Conservation (phyloP, 1,139 yeast genomes). For the Saccharomyces pastorianus region DNA sequence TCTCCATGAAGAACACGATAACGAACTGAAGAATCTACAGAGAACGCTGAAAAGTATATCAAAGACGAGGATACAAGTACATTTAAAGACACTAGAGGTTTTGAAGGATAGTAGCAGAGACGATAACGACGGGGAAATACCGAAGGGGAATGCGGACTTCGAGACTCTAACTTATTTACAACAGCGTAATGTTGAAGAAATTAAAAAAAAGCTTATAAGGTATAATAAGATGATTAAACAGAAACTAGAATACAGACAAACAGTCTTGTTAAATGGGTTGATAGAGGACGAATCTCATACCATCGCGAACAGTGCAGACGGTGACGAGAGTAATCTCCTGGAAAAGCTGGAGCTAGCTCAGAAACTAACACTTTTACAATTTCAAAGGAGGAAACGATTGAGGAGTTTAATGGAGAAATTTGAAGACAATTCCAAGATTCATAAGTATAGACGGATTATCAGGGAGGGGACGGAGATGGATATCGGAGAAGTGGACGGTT, state of each 20-base stretch:
- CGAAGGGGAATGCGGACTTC: slow-evolving; percentile 7
- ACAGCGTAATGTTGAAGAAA: slow-evolving; percentile 35
- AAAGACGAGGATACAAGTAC: slow-evolving; percentile 17
- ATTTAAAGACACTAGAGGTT: slow-evolving; percentile 18
- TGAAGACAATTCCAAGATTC: slow-evolving; percentile 50
- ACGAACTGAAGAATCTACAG: slow-evolving; percentile 15
- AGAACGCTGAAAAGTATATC: slow-evolving; percentile 19
- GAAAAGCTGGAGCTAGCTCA: slow-evolving; percentile 31
- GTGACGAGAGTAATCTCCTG: slow-evolving; percentile 2
- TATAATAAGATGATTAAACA: slow-evolving; percentile 31
- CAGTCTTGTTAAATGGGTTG: slow-evolving; percentile 41
- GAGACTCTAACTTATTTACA: slow-evolving; percentile 34
- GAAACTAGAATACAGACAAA: slow-evolving; percentile 49
- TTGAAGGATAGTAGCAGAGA: slow-evolving; percentile 34
- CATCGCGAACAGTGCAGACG: slow-evolving; percentile 8
- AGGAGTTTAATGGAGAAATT: slow-evolving; percentile 40
- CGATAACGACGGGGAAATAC: slow-evolving; percentile 34
- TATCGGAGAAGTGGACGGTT: slow-evolving; percentile 48
- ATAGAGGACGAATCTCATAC: slow-evolving; percentile 36
- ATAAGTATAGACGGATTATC: slow-evolving; percentile 73
- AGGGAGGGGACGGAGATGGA: slow-evolving; percentile 77
- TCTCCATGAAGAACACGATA: slow-evolving; percentile 18
- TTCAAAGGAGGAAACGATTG: slow-evolving; percentile 38
- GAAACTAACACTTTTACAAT: slow-evolving; percentile 41
- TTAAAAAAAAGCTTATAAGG: slow-evolving; percentile 26